Conservation (phyloP, 2,329 filamentous ascomycete genomes). For the Cytospora leucostoma region DNA sequence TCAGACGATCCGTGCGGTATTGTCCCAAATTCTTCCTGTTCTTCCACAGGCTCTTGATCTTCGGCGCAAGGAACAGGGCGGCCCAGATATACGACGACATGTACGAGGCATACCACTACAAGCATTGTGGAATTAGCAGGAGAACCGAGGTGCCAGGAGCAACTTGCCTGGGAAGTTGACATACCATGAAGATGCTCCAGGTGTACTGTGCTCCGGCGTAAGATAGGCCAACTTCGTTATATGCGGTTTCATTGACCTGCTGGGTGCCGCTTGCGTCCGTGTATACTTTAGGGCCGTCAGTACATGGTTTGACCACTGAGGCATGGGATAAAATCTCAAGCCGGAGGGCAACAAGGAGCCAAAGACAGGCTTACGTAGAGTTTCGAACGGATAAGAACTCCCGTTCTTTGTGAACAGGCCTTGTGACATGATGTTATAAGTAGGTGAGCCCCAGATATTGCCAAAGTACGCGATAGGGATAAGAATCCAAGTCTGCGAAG, state of each 20-base stretch:
- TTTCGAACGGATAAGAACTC: constrained; percentile 25
- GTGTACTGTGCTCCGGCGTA: constrained; percentile 29
- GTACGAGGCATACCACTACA: constrained; percentile 24
- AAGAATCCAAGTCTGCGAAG: constrained; percentile 29
- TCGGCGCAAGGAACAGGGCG: constrained; percentile 20
- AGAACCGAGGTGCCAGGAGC: not conserved
- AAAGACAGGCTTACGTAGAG: constrained; percentile 4
- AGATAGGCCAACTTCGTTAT: constrained; percentile 29
- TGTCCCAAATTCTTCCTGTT: constrained; percentile 11
- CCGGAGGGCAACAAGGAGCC: not conserved
- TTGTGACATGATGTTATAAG: constrained; percentile 31
- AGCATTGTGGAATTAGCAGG: not conserved
- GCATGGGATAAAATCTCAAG: not conserved
- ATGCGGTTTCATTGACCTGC: constrained; percentile 29
- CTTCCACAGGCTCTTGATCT: constrained; percentile 22
- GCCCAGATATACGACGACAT: constrained; percentile 24
- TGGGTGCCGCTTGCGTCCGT: constrained; percentile 16
- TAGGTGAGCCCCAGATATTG: constrained; percentile 29
- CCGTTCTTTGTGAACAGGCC: constrained; percentile 29
- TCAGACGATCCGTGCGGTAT: constrained; percentile 22
- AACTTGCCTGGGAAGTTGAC: not conserved
- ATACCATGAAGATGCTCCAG: constrained; percentile 30
- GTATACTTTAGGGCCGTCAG: constrained; percentile 13
- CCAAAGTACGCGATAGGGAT: constrained; percentile 31
- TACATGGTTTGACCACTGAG: not conserved